Evolutionary conservation across 306 rosid species (phyloP).

Genomic region (Malus sylvestris): DNA sequence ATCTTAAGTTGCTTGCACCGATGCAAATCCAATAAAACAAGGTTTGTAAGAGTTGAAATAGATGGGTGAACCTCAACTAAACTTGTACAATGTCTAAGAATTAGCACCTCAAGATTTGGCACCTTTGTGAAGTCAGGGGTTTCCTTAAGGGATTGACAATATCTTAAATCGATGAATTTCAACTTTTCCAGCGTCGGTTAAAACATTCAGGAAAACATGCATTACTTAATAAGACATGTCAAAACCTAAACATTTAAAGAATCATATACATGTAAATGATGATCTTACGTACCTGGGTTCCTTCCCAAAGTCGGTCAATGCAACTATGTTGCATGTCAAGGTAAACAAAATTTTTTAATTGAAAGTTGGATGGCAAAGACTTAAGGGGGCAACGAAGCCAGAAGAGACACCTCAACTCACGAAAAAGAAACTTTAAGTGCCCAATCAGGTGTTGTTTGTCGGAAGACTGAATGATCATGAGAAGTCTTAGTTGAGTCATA

Average conservation of each 20-base stretch:
- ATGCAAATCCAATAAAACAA: too few relatives aligned
- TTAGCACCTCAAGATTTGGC: background rate
- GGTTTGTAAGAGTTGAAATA: background rate
- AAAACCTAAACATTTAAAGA: too few relatives aligned
- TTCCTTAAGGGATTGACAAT: background rate
- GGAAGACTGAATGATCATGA: too few relatives aligned
- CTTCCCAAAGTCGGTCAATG: background rate
- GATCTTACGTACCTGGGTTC: background rate
- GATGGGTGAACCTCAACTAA: conserved; percentile 4
- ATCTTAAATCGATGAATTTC: background rate
- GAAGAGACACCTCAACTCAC: conserved; percentile 5
- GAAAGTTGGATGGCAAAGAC: background rate
- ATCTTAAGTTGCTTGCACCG: background rate
- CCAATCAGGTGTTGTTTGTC: too few relatives aligned
- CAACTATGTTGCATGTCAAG: conserved; percentile 5
- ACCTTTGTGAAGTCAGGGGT: conserved; percentile 12
- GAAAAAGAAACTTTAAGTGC: conserved; percentile 2
- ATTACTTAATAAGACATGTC: too few relatives aligned
- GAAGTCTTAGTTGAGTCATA: too few relatives aligned
- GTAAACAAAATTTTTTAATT: conserved; percentile 6
- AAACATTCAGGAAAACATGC: background rate
- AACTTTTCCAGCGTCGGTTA: conserved; percentile 5
- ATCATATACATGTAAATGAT: background rate
- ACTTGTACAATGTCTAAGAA: background rate
- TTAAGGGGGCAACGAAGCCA: conserved; percentile 16